These are phyloP conservation scores for Pseudogymnoascus sp. DNA, from an alignment of 2,329 filamentous ascomycete genomes.

Conservation along the genomic window DNA sequence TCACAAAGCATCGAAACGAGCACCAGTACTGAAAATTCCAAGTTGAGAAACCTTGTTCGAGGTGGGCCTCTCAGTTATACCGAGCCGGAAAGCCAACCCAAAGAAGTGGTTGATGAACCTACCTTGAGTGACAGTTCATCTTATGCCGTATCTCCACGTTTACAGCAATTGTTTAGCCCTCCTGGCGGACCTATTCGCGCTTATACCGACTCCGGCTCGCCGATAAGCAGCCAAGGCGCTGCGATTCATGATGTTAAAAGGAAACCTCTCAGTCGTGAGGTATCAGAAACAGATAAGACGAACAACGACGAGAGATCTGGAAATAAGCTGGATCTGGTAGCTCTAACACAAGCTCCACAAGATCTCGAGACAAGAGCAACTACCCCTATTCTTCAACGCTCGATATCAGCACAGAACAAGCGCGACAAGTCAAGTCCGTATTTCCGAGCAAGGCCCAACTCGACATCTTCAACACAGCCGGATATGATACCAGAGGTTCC, in stretches of 20 bases:
- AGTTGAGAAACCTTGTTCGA: background rate
- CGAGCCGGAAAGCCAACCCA: background rate
- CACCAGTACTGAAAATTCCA: background rate
- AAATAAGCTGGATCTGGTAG: background rate
- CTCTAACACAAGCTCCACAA: background rate
- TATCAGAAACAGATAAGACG: background rate
- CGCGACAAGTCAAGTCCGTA: slow-evolving; percentile 2
- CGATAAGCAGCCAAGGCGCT: background rate
- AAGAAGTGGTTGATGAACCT: background rate
- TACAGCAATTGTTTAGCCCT: background rate
- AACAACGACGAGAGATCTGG: background rate
- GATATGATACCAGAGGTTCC: background rate
- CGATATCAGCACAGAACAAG: background rate
- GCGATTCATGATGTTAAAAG: background rate
- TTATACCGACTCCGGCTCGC: background rate
- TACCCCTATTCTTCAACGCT: background rate
- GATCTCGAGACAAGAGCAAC: background rate
- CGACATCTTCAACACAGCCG: background rate
- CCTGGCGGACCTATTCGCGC: background rate
- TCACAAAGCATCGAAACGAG: background rate
- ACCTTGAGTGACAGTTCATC: background rate
- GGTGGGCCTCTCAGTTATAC: background rate
- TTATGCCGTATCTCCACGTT: background rate
- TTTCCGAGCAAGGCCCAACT: background rate
- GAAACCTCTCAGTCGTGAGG: background rate